A percentile compares a stretch with the other conserved stretches of the same genome.
phyloP scores from a whole-genome alignment of 2,329 filamentous ascomycete genomes.

The Elsinoe fawcettii region DNA sequence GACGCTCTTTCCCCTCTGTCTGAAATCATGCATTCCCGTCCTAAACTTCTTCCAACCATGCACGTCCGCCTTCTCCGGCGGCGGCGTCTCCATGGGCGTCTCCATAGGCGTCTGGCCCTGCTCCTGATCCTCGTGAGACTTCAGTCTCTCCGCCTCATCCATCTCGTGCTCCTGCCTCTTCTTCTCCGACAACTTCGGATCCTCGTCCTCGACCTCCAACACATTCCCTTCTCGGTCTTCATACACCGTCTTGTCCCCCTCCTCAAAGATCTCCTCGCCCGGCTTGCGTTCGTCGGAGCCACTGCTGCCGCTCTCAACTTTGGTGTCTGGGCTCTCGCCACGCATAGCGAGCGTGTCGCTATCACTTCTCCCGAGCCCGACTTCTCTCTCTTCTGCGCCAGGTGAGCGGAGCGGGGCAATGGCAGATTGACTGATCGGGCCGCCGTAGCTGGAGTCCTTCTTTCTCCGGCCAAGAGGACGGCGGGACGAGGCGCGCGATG shows the following conservation, averaged over 20 bases:
- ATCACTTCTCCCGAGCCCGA: slow-evolving; percentile 33
- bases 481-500: slow-evolving; percentile 55
- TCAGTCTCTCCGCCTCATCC: slow-evolving; percentile 44
- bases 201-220: slow-evolving; percentile 57
- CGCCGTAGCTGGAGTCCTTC: slow-evolving; percentile 64
- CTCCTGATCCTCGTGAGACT: slow-evolving; percentile 44
- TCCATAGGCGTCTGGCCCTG: slow-evolving; percentile 30
- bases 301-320: slow-evolving; percentile 27
- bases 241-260: slow-evolving; percentile 69
- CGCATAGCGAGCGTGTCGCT: slow-evolving; percentile 38
- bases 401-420: slow-evolving; percentile 57
- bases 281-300: slow-evolving; percentile 25
- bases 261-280: slow-evolving; percentile 64
- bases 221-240: slow-evolving; percentile 87
- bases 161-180: slow-evolving; percentile 51
- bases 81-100: slow-evolving; percentile 42
- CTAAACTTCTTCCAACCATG: slow-evolving; percentile 49
- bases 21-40: neutral
- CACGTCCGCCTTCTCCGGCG: slow-evolving; percentile 73
- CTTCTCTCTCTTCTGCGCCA: slow-evolving; percentile 25
- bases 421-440: slow-evolving; percentile 81
- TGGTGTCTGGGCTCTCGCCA: slow-evolving; percentile 29
- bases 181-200: slow-evolving; percentile 27
- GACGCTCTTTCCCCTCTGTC: neutral
- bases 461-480: slow-evolving; percentile 49